phyloP scores from a whole-genome alignment of 805 yeast genomes.

The Saccharomyces paradoxus region DNA sequence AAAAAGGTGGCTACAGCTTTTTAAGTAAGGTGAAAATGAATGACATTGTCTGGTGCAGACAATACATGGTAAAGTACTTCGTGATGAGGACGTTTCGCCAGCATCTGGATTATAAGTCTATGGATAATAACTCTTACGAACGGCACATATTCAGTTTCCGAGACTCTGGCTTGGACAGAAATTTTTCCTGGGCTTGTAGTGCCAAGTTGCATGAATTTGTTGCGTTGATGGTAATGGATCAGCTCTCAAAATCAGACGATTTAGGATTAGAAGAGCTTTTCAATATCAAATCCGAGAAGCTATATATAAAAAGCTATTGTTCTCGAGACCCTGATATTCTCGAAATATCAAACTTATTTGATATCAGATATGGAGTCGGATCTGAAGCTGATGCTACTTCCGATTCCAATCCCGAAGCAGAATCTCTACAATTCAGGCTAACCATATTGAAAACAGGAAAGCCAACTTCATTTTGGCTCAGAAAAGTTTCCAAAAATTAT shows the following conservation, averaged over 20 bases:
- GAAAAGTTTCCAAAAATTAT: constrained; percentile 8
- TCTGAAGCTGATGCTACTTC: constrained; percentile 1
- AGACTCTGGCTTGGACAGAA: constrained; percentile 27
- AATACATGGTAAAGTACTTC: constrained; percentile 22
- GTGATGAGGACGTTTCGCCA: constrained; percentile 10
- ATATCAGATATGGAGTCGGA: constrained; percentile 11
- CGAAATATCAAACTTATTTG: constrained; percentile 16
- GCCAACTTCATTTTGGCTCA: constrained; percentile 13
- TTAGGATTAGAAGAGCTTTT: constrained; percentile 18
- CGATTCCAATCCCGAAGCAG: neutral
- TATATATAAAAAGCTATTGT: neutral
- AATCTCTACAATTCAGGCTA: constrained; percentile 13
- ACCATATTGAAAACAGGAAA: constrained; percentile 13
- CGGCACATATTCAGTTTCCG: constrained; percentile 12
- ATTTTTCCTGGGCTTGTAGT: constrained; percentile 26
- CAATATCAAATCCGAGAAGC: constrained; percentile 15
- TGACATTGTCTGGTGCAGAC: constrained; percentile 27
- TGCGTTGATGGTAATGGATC: constrained; percentile 18
- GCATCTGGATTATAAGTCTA: neutral
- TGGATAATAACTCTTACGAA: constrained; percentile 2
- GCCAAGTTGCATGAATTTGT: constrained; percentile 22
- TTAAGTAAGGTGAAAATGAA: constrained; percentile 17
- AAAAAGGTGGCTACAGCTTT: neutral
- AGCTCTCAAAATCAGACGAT: constrained; percentile 18
- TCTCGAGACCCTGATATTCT: constrained; percentile 13